phyloP scores from a whole-genome alignment of 2,329 filamentous ascomycete species.

The Drechslerella dactyloides region DNA sequence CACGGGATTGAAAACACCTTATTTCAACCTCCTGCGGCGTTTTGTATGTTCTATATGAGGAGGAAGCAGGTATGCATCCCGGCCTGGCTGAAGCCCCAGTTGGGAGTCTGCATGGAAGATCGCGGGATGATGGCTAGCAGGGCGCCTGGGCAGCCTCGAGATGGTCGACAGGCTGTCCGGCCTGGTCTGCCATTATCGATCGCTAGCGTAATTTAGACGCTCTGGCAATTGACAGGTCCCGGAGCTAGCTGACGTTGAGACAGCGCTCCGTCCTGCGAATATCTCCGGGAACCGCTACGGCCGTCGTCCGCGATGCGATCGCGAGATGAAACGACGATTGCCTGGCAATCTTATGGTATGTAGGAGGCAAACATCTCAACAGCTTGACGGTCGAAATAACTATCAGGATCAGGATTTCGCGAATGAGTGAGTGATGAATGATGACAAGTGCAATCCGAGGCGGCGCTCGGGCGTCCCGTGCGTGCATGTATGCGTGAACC shows the following conservation, averaged over 20 bases:
- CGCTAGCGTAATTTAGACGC: background rate
- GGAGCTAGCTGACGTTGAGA: constrained; percentile 3
- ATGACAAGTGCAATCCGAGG: too few relatives aligned
- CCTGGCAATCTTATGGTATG: too few relatives aligned
- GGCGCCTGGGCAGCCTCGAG: background rate
- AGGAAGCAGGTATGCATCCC: background rate
- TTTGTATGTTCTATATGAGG: background rate
- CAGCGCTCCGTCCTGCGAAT: too few relatives aligned
- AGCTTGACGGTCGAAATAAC: background rate
- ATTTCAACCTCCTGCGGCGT: constrained; percentile 48
- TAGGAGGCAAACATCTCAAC: background rate
- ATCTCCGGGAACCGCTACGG: too few relatives aligned
- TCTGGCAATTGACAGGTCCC: background rate
- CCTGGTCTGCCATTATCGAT: too few relatives aligned
- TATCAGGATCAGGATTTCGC: background rate
- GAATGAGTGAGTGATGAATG: background rate
- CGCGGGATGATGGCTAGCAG: background rate
- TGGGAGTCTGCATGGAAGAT: background rate
- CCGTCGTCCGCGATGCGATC: too few relatives aligned
- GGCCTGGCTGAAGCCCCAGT: too few relatives aligned
- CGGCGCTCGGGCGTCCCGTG: too few relatives aligned
- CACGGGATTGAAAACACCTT: constrained; percentile 44
- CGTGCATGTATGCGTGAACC: too few relatives aligned
- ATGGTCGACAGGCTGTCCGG: background rate
- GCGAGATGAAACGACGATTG: background rate